Evolutionary conservation across 345 rosid species (phyloP).

Genomic region (Acer negundo): DNA sequence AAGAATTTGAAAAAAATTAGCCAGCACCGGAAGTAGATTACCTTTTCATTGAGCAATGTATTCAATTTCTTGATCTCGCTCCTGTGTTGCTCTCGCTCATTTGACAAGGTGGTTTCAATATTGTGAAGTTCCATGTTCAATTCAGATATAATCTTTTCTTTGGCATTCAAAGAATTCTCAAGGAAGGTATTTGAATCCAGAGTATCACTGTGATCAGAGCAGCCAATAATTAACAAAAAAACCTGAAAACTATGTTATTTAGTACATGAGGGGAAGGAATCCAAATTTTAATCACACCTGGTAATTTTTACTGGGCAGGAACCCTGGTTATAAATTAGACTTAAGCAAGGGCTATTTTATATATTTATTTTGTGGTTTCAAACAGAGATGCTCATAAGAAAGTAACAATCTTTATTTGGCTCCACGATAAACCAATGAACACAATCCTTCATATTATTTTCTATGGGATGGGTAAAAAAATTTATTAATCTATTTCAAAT

Average conservation of each 20-base stretch:
- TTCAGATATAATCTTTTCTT: constrained; percentile 94
- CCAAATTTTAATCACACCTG: constrained; percentile 5
- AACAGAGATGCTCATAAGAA: background rate
- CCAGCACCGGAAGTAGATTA: constrained; percentile 25
- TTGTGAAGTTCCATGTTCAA: constrained; percentile 89
- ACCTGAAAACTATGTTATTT: constrained; percentile 3
- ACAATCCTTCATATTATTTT: background rate
- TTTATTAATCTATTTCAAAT: too few species aligned
- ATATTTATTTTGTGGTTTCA: background rate
- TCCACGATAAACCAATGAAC: background rate
- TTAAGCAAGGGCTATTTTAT: too few species aligned
- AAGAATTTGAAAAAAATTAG: background rate
- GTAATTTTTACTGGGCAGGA: background rate
- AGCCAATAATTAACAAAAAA: constrained; percentile 18
- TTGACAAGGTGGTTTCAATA: constrained; percentile 72
- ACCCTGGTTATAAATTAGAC: background rate
- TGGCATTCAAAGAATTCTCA: constrained; percentile 85
- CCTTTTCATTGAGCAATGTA: constrained; percentile 72
- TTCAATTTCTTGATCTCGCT: constrained; percentile 80
- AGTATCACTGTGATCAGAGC: constrained; percentile 56
- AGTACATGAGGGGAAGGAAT: background rate
- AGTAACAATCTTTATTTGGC: background rate
- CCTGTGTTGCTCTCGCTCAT: constrained; percentile 82
- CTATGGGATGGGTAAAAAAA: background rate
- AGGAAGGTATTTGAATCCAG: constrained; percentile 76